These are phyloP conservation scores for Alternaria incomplexa DNA, from an alignment of 2,329 filamentous ascomycete genomes.

Conservation along the genomic window DNA sequence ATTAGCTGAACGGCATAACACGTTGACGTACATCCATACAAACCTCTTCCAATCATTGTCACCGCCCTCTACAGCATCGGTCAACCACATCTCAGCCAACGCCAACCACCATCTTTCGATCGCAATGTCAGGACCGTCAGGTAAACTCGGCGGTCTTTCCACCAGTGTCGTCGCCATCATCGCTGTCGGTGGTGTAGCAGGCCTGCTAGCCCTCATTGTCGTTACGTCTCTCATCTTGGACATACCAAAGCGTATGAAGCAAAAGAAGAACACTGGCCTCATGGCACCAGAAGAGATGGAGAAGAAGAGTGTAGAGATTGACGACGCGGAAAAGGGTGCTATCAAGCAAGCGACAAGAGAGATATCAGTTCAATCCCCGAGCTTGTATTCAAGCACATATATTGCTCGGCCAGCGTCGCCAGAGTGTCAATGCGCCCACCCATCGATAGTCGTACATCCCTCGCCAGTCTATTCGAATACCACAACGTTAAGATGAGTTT, in stretches of 20 bases:
- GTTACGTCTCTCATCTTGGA: slow-evolving; percentile 13
- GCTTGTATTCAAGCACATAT: slow-evolving; percentile 7
- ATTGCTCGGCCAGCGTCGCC: slow-evolving; percentile 8
- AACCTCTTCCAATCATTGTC: not conserved
- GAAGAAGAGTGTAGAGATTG: slow-evolving; percentile 8
- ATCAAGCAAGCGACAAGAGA: slow-evolving; percentile 8
- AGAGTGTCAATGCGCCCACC: slow-evolving; percentile 11
- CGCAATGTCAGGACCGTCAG: slow-evolving; percentile 1
- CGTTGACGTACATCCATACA: not conserved
- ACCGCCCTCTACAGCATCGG: not conserved
- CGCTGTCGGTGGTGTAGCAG: slow-evolving; percentile 11
- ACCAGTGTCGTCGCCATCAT: slow-evolving; percentile 16
- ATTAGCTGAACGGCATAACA: not conserved
- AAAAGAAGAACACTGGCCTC: slow-evolving; percentile 4
- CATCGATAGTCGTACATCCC: not conserved
- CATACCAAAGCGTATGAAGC: slow-evolving; percentile 15
- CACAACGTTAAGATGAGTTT: not conserved
- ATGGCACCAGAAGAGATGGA: slow-evolving; percentile 12
- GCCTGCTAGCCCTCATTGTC: slow-evolving; percentile 14
- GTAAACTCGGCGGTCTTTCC: slow-evolving; percentile 10
- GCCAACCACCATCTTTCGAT: not conserved
- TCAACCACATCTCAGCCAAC: not conserved
- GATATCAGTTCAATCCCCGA: slow-evolving; percentile 3
- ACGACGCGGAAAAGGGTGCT: slow-evolving; percentile 10
- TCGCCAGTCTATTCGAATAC: not conserved